Percentiles rank a stretch among this genome's conserved stretches.
Conservation (phyloP, 176 grass and related monocot genomes). For the Metroxylon sagu region DNA sequence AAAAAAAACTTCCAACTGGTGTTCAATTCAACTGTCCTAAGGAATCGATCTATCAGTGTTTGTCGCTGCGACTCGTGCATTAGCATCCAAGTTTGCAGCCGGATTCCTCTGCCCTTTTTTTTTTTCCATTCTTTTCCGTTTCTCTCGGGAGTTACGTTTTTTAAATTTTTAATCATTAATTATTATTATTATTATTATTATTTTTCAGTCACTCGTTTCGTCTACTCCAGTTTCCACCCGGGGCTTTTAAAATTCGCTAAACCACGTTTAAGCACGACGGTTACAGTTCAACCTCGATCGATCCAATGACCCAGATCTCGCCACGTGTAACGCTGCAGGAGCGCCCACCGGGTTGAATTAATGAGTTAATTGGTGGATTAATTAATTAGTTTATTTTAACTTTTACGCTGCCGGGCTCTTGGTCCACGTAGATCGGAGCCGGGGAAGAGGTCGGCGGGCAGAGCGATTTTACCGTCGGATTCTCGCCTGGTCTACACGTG, state of each 20-base stretch:
- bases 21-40: slow-evolving; percentile 13
- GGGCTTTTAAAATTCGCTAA: background rate
- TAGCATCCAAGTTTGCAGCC: slow-evolving; percentile 36
- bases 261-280: slow-evolving; percentile 32
- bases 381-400: background rate
- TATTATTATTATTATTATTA: background rate
- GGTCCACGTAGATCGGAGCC: slow-evolving; percentile 4
- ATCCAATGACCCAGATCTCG: background rate
- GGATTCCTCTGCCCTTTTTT: slow-evolving; percentile 4
- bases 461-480: slow-evolving; percentile 18
- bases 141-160: slow-evolving; percentile 2
- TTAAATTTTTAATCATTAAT: background rate
- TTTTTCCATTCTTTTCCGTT: background rate
- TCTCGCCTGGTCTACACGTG: background rate
- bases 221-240: too few species aligned
- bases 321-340: slow-evolving; percentile 7
- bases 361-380: background rate
- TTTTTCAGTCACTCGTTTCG: background rate
- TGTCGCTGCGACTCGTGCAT: slow-evolving; percentile 6
- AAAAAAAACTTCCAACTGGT: too few species aligned
- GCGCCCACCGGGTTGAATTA: background rate
- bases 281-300: slow-evolving; percentile 21
- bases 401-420: background rate
- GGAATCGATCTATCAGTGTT: slow-evolving; percentile 15
- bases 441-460: background rate